A percentile compares a stretch with the other conserved stretches of the same genome.
Conservation (phyloP, 345 rosid species). For the Eucalyptus melliodora region DNA sequence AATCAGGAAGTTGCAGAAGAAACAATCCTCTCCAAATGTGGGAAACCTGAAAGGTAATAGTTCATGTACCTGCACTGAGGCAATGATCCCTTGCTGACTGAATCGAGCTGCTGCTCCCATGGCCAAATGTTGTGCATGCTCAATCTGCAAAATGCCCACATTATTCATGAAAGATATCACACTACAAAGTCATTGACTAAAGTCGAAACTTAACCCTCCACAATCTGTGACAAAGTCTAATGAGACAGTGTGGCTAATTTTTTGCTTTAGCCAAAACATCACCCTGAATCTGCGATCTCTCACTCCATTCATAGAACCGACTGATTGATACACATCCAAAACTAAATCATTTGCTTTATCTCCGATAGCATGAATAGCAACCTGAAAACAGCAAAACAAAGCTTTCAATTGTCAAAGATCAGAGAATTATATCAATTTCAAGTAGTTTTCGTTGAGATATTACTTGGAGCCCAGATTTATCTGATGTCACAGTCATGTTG, state of each 20-base stretch:
- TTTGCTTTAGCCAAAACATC: conserved; percentile 6
- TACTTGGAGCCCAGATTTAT: conserved; percentile 81
- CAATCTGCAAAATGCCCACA: conserved; percentile 34
- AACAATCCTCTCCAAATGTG: background rate
- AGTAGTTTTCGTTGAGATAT: background rate
- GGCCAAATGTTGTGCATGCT: conserved; percentile 88
- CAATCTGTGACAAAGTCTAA: background rate
- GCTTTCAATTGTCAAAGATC: background rate
- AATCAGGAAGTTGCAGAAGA: background rate
- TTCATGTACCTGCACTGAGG: conserved; percentile 66
- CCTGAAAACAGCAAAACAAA: conserved; percentile 20
- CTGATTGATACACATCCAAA: conserved; percentile 52
- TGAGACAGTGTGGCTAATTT: background rate
- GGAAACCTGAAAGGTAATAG: background rate
- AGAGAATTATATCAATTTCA: background rate
- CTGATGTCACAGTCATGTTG: conserved; percentile 64
- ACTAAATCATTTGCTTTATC: conserved; percentile 79
- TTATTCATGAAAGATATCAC: background rate
- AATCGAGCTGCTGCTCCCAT: conserved; percentile 49
- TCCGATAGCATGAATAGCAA: conserved; percentile 91
- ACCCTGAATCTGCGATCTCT: conserved; percentile 86
- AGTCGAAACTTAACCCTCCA: background rate
- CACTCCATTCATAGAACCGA: conserved; percentile 47
- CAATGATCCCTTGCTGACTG: conserved; percentile 59
- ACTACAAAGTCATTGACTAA: background rate